phyloP scores from a whole-genome alignment of 164 flowering plant species.

The Aristolochia californica region DNA sequence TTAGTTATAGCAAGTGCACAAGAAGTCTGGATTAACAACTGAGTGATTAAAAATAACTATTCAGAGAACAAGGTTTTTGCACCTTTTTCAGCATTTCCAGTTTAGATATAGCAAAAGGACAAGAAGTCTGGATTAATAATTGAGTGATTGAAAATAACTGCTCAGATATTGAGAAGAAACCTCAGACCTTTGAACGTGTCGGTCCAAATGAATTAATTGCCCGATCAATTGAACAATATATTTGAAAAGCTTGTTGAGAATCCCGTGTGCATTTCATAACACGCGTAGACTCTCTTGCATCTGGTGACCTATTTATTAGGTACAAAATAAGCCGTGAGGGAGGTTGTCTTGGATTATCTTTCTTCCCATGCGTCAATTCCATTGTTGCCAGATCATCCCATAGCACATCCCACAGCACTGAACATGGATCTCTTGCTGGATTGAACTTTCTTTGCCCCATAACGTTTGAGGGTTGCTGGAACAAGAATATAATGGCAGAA shows the following conservation, averaged over 20 bases:
- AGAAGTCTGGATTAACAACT: background rate
- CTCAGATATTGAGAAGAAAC: background rate
- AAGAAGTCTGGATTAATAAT: background rate
- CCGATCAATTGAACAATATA: conserved; percentile 66
- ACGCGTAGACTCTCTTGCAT: conserved; percentile 59
- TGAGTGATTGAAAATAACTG: background rate
- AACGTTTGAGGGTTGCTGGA: conserved; percentile 69
- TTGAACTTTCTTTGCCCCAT: conserved; percentile 81
- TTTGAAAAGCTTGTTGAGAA: conserved; percentile 62
- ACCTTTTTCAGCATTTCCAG: conserved; percentile 59
- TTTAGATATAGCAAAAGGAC: background rate
- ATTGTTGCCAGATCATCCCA: conserved; percentile 77
- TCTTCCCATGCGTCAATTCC: conserved; percentile 75
- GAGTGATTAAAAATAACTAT: background rate
- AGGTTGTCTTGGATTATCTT: conserved; percentile 53
- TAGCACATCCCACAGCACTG: conserved; percentile 81
- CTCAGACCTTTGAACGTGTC: conserved; percentile 52
- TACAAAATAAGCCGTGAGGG: conserved; percentile 71
- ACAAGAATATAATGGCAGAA: conserved; percentile 1
- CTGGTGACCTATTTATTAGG: conserved; percentile 37
- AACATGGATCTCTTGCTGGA: conserved; percentile 95
- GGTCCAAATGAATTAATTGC: conserved; percentile 71
- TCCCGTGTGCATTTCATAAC: conserved; percentile 66
- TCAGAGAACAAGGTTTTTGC: conserved; percentile 62
- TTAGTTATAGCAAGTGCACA: background rate